Conservation (phyloP, 495 filamentous ascomycete genomes). For the Cladorrhinum samala region DNA sequence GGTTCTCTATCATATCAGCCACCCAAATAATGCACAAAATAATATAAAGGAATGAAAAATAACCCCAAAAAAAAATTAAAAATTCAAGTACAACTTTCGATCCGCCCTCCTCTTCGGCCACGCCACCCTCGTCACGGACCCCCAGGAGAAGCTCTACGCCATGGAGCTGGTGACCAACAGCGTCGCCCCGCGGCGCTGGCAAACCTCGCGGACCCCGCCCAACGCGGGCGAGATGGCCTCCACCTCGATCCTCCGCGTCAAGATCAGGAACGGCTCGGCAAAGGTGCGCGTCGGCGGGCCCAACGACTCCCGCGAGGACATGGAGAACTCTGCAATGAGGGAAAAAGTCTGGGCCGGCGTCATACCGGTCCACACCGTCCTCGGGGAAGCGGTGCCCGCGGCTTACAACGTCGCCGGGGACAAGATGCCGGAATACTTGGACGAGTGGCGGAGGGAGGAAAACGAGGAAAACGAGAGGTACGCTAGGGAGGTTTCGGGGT, state of each 20-base stretch:
- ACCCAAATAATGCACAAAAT: too few species aligned
- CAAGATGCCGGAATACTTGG: conserved; percentile 60
- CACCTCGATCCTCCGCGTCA: conserved; percentile 68
- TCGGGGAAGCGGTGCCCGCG: conserved; percentile 65
- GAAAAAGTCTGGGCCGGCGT: conserved; percentile 73
- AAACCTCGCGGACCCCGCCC: conserved; percentile 63
- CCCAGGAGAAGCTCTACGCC: conserved; percentile 72
- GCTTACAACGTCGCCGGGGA: conserved; percentile 49
- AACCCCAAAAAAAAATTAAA: too few species aligned
- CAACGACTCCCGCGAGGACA: conserved; percentile 65
- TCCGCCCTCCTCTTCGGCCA: conserved; percentile 74
- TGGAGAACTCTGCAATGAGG: conserved; percentile 53
- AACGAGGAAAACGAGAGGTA: conserved; percentile 49
- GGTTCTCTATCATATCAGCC: too few species aligned
- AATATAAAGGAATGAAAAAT: too few species aligned
- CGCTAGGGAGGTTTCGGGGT: conserved; percentile 45
- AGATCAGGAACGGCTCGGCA: conserved; percentile 63
- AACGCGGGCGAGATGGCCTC: conserved; percentile 68
- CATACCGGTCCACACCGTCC: conserved; percentile 61
- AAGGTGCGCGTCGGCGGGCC: conserved; percentile 69
- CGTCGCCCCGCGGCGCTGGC: conserved; percentile 64
- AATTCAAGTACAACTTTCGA: conserved; percentile 94
- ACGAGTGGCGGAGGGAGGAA: conserved; percentile 46
- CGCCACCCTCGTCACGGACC: conserved; percentile 59
- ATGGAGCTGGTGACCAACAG: conserved; percentile 77